Evolutionary conservation across 2,329 filamentous ascomycete species (phyloP), one percentile per base, ranked within the genome.

Genomic region (Zymoseptoria brevis): DNA sequence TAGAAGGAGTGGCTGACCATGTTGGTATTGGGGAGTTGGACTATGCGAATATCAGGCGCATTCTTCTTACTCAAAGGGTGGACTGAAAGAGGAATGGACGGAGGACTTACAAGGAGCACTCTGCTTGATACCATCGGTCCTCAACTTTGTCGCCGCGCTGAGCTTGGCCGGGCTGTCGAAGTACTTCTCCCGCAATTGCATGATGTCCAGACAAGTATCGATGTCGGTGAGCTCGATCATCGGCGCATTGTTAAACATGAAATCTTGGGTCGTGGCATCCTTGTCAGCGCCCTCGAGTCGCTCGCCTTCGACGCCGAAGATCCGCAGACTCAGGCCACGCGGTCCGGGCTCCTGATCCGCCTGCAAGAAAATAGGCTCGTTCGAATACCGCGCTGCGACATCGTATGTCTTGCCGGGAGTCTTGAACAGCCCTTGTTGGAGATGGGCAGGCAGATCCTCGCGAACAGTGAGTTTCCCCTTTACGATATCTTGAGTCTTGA

Each of bases 251-350:
- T 81, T 81, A 68, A 81, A 80, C 19, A 77, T 76, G 51, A 53
- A 69, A 41, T 75, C 65, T 19, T 60, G 57, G 7, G 59, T 45
- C 2, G 56, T 58, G 16, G 77, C 69, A 26, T 73, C 74, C 56
- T 75, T 74, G 7, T 74, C 71, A 13, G 79, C 66, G 63, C 76
- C 4, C 19, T 69, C 70, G 57, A 79, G 71, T 51, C 79, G 78
- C 53, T 81, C 76, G 19, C 69, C 71, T 73, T 73, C 53, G n/a
- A 81, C 75, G 56, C 76, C 73, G 67, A 81, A 81, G 50, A 81
- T 65, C 63, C 81, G 81, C 71, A 81, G 79, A 9, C 69, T 75
- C 50, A 80, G 76, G 22, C 77, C 79, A 48, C 77, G 73, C 3
- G 77, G 78, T 55, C 77, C 74, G 0, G 77, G 72, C 22, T 76